phyloP scores from a whole-genome alignment of 768 basidiomycete genomes.

The Xerocomellus amylosporus region DNA sequence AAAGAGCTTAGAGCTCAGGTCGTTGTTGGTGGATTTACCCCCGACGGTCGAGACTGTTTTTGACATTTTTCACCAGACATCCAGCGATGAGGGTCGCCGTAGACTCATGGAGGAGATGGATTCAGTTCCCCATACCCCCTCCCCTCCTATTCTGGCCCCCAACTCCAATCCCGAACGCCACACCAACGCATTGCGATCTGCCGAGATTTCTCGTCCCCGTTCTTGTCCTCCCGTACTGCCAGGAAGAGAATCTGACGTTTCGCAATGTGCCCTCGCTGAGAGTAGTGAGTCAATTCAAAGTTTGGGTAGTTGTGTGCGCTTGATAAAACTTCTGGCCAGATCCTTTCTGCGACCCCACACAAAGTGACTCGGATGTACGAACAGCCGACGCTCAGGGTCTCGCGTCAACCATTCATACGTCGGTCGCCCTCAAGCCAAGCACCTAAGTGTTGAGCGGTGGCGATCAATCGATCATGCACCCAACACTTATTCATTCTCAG shows the following conservation, averaged over 20 bases:
- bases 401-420: background rate
- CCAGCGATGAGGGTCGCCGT: background rate
- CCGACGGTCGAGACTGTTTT: too few species aligned
- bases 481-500: too few species aligned
- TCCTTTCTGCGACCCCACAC: background rate
- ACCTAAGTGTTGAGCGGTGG: too few species aligned
- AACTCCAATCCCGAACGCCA: accelerated
- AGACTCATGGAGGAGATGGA: background rate
- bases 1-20: background rate
- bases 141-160: too few species aligned
- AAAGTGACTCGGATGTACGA: background rate
- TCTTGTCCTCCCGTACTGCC: conserved; percentile 3
- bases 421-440: background rate
- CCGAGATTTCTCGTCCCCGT: background rate
- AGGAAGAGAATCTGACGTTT: background rate
- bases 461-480: too few species aligned
- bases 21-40: background rate
- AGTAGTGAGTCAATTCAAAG: background rate
- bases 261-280: too few species aligned
- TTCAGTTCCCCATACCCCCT: background rate
- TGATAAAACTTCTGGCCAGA: background rate
- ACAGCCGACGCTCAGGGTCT: background rate
- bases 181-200: accelerated
- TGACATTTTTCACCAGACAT: background rate
- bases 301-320: too few species aligned